Conservation (phyloP, 192 early-diverging fungal genomes). For the Jimgerdemannia flammicorona region DNA sequence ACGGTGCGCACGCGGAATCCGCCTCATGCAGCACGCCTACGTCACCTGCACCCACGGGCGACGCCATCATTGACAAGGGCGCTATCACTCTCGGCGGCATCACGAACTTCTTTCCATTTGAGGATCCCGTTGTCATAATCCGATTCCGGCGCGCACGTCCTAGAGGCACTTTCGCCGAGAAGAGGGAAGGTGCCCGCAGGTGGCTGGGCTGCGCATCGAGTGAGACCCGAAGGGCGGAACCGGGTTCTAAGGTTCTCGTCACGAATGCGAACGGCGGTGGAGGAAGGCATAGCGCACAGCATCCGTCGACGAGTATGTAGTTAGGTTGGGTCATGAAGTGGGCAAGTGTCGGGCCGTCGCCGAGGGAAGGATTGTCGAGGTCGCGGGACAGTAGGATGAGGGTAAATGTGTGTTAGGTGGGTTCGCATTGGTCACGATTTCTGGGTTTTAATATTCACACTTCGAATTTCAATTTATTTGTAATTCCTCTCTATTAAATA, state of each 20-base stretch:
- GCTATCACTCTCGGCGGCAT: conserved; percentile 56
- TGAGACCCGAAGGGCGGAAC: conserved; percentile 48
- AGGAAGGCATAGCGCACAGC: not conserved
- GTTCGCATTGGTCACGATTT: too few relatives aligned
- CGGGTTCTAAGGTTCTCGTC: conserved; percentile 42
- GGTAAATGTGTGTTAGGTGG: too few relatives aligned
- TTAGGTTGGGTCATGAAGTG: conserved; percentile 39
- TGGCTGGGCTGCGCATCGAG: conserved; percentile 57
- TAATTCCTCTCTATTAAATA: too few relatives aligned
- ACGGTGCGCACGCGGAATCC: conserved; percentile 55
- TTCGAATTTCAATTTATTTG: too few relatives aligned
- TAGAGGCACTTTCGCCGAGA: too few relatives aligned
- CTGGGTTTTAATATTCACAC: too few relatives aligned
- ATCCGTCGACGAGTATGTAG: not conserved
- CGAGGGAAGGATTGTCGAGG: conserved; percentile 45
- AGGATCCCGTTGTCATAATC: conserved; percentile 64
- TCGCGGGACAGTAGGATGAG: too few relatives aligned
- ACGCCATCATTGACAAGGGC: conserved; percentile 49
- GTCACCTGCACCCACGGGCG: conserved; percentile 33
- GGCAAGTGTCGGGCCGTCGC: conserved; percentile 47
- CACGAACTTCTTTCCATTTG: conserved; percentile 65
- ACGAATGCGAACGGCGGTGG: not conserved
- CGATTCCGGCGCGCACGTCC: conserved; percentile 40
- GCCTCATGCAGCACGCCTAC: conserved; percentile 59
- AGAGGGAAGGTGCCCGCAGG: conserved; percentile 66